Percentiles rank a stretch among this genome's conserved stretches.
Evolutionary conservation across 2,329 filamentous ascomycete genomes (phyloP).

Genomic region (Scedosporium boydii): DNA sequence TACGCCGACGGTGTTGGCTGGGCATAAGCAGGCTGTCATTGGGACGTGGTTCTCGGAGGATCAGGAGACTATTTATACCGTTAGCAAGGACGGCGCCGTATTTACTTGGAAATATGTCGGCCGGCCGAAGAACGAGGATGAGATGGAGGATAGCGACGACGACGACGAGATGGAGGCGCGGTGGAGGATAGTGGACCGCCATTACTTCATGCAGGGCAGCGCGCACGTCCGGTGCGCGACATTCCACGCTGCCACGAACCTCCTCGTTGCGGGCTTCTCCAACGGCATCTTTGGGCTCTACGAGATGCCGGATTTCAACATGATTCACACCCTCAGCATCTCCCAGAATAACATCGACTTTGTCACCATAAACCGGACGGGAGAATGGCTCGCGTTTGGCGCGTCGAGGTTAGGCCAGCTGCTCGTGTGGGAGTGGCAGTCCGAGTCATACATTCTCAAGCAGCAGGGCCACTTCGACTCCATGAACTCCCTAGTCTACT

Average conservation of each 20-base stretch:
- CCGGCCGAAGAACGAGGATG: constrained; percentile 47
- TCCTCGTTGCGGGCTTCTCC: constrained; percentile 95
- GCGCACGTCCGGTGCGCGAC: constrained; percentile 83
- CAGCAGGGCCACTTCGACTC: constrained; percentile 96
- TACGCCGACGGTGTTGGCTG: constrained; percentile 77
- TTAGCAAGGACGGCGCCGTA: constrained; percentile 94
- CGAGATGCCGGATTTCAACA: constrained; percentile 91
- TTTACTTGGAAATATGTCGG: constrained; percentile 84
- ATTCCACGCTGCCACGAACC: constrained; percentile 75
- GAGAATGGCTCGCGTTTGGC: constrained; percentile 95
- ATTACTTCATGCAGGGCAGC: constrained; percentile 90
- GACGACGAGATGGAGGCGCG: constrained; percentile 48
- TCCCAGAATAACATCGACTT: constrained; percentile 95
- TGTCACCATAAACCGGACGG: constrained; percentile 85
- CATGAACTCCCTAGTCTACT: constrained; percentile 88
- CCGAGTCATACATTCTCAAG: constrained; percentile 96
- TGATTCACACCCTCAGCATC: constrained; percentile 87
- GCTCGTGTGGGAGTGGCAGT: constrained; percentile 99
- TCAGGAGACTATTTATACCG: constrained; percentile 91
- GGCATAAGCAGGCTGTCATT: constrained; percentile 81
- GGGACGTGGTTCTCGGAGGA: constrained; percentile 96
- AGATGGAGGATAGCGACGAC: constrained; percentile 43
- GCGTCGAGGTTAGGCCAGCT: constrained; percentile 91
- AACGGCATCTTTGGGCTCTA: constrained; percentile 91
- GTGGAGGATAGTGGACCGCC: constrained; percentile 84